Evolutionary conservation across 768 basidiomycete genomes (phyloP).

Genomic region (Erythrobasidium yunnanense): DNA sequence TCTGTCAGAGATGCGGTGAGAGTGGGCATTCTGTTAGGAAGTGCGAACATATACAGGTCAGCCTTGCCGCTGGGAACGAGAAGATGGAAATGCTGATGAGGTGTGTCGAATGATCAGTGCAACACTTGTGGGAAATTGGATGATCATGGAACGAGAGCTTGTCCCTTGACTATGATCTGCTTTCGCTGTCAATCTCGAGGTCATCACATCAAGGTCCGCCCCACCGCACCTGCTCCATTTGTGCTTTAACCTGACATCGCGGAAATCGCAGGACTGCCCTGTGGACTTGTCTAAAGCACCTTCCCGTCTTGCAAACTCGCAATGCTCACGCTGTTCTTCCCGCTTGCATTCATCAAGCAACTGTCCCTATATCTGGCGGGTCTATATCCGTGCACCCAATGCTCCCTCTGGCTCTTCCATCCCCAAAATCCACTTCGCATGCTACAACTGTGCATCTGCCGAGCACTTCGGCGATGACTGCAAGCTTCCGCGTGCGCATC

Average conservation of each 20-base stretch:
- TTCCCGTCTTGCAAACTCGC: neutral
- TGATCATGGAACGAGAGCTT: constrained; percentile 16
- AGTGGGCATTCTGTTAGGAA: constrained; percentile 24
- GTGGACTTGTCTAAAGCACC: neutral
- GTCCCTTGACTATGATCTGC: constrained; percentile 22
- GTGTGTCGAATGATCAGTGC: constrained; percentile 2
- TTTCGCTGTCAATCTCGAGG: constrained; percentile 25
- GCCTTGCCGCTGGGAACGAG: neutral
- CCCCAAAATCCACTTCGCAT: constrained; percentile 8
- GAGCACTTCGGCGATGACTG: constrained; percentile 24
- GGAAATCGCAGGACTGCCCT: constrained; percentile 9
- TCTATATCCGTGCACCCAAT: constrained; percentile 3
- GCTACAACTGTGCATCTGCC: constrained; percentile 28
- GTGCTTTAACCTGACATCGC: neutral
- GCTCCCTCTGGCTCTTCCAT: neutral
- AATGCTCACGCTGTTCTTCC: constrained; percentile 5
- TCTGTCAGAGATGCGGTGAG: constrained; percentile 22
- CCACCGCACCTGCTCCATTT: too few relatives aligned
- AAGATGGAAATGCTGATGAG: neutral
- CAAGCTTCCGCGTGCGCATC: constrained; percentile 26
- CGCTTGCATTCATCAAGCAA: constrained; percentile 1
- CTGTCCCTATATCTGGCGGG: constrained; percentile 27
- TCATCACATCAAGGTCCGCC: constrained; percentile 11
- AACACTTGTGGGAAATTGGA: constrained; percentile 25
- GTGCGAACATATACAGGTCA: constrained; percentile 21